Percentiles rank a stretch among this genome's conserved stretches.
Evolutionary conservation across 371 early-diverging fungal genomes (phyloP).

Genomic region (Coemansia sp.): DNA sequence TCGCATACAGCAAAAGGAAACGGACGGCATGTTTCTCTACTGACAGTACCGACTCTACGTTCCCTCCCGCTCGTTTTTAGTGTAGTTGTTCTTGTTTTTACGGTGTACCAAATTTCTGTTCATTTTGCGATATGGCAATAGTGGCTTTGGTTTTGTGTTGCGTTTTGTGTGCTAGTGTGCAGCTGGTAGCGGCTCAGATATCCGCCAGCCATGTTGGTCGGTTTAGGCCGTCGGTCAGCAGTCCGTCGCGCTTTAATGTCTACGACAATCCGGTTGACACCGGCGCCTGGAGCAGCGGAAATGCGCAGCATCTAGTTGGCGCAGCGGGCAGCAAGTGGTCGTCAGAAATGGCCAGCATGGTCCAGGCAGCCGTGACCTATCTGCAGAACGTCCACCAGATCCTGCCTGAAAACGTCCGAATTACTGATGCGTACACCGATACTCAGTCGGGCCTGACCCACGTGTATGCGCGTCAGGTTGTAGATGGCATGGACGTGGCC

Average conservation of each 20-base stretch:
- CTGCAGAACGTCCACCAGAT: slow-evolving; percentile 14
- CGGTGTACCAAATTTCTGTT: too few relatives aligned
- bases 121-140: too few relatives aligned
- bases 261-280: slow-evolving; percentile 4
- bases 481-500: slow-evolving; percentile 69
- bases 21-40: too few relatives aligned
- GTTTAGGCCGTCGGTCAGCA: not conserved
- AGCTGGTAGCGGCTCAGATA: not conserved
- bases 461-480: slow-evolving; percentile 69
- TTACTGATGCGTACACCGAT: slow-evolving; percentile 28
- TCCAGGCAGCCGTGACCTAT: slow-evolving; percentile 2
- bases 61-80: too few relatives aligned
- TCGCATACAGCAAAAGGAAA: too few relatives aligned
- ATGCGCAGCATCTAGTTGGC: not conserved
- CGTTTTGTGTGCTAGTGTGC: not conserved
- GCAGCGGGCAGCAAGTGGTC: not conserved
- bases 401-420: slow-evolving; percentile 3
- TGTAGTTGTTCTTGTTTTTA: too few relatives aligned
- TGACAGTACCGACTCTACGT: too few relatives aligned
- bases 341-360: not conserved
- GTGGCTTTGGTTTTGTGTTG: not conserved
- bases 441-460: slow-evolving; percentile 64
- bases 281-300: not conserved
- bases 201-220: not conserved
- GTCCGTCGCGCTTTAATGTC: slow-evolving; percentile 8